Percentiles rank a stretch among this genome's conserved stretches.
Conservation (phyloP, 192 early-diverging fungal species). For the Gonapodya prolifera region DNA sequence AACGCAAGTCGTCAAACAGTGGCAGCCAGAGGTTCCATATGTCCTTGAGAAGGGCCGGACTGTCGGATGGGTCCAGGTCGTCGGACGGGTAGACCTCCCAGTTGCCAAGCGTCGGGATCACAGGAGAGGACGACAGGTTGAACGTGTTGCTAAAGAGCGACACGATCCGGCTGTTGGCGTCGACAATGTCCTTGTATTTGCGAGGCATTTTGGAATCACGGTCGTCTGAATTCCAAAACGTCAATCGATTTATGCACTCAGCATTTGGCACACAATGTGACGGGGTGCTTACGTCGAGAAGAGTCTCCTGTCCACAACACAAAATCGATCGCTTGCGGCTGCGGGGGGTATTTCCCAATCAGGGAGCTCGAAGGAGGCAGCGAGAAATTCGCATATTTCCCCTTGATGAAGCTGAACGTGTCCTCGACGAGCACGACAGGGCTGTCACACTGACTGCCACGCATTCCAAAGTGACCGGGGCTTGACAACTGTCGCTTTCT, state of each 20-base stretch:
- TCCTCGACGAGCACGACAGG: conserved; percentile 17
- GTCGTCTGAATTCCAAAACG: conserved; percentile 16
- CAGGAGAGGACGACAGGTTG: conserved; percentile 10
- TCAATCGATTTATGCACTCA: background rate
- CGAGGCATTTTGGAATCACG: conserved; percentile 18
- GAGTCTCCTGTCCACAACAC: conserved; percentile 36
- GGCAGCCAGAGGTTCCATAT: conserved; percentile 25
- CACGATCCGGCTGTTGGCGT: conserved; percentile 18
- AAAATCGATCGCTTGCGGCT: conserved; percentile 13
- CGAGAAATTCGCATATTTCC: background rate
- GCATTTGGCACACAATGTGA: background rate
- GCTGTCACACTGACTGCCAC: conserved; percentile 19
- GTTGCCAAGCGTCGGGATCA: conserved; percentile 32
- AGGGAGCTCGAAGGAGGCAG: background rate
- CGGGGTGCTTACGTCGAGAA: background rate
- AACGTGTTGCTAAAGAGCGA: conserved; percentile 14
- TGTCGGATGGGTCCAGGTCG: conserved; percentile 5
- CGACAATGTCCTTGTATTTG: conserved; percentile 13
- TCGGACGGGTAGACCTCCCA: conserved; percentile 29
- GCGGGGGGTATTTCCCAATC: background rate
- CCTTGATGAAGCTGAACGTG: conserved; percentile 6
- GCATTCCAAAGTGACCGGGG: conserved; percentile 14
- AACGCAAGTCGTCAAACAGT: conserved; percentile 9
- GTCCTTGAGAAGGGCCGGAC: conserved; percentile 8
- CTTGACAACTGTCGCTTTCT: background rate